Evolutionary conservation across 2,329 filamentous ascomycete species (phyloP).

Genomic region (Colletotrichum gigasporum): DNA sequence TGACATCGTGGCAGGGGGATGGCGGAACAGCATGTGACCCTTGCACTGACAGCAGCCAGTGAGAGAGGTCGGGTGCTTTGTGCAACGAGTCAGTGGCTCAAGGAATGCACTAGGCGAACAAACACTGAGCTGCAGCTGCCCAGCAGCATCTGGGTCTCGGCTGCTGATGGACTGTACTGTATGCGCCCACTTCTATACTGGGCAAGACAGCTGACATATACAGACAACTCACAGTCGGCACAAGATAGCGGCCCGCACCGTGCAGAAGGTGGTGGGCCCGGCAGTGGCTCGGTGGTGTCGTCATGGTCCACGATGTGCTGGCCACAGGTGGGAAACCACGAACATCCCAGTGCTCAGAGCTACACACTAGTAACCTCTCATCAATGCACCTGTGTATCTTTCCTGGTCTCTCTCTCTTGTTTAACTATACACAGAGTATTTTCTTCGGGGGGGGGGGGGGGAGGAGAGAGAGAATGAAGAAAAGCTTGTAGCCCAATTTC

Average conservation of each 20-base stretch:
- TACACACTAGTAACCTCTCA: too few species aligned
- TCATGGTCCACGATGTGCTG: constrained; percentile 30
- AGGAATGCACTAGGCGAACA: background rate
- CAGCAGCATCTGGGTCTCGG: background rate
- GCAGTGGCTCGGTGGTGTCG: constrained; percentile 32
- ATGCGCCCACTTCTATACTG: background rate
- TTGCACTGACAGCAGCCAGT: background rate
- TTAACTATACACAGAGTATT: too few species aligned
- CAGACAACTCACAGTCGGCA: background rate
- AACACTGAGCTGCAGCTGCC: constrained; percentile 23
- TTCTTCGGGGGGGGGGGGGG: too few species aligned
- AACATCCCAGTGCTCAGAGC: background rate
- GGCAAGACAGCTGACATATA: background rate
- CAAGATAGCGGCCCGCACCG: background rate
- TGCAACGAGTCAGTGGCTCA: constrained; percentile 3
- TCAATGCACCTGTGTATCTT: background rate
- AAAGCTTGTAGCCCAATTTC: too few species aligned
- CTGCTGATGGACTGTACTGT: background rate
- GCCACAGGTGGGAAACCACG: constrained; percentile 11
- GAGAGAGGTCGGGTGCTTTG: background rate
- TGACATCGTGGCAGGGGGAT: constrained; percentile 17
- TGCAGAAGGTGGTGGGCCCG: background rate
- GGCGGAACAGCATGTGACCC: background rate
- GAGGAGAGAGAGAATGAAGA: too few species aligned
- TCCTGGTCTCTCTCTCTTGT: too few species aligned